A percentile compares a stretch with the other conserved stretches of the same genome.
Evolutionary conservation across 2,329 filamentous ascomycete species (phyloP).

Genomic region (Colletotrichum chrysophilum): DNA sequence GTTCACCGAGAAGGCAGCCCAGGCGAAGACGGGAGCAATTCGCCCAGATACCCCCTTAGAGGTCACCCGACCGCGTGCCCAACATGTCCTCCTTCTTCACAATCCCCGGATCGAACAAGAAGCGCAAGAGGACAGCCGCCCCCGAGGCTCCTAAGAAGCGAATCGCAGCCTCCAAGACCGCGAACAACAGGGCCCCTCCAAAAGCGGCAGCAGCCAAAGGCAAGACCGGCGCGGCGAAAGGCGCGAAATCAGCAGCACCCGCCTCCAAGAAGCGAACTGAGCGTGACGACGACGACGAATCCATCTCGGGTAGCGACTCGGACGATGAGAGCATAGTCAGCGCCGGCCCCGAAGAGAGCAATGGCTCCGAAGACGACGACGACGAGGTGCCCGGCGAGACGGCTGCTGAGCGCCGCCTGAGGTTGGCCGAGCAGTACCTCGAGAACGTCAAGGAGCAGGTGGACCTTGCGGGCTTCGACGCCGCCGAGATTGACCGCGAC

Average conservation of each 20-base stretch:
- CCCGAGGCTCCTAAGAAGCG: conserved; percentile 65
- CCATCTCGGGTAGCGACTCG: conserved; percentile 84
- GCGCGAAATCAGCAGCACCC: conserved; percentile 32
- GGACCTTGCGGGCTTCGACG: conserved; percentile 88
- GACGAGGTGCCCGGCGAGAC: conserved; percentile 74
- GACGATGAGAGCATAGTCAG: conserved; percentile 60
- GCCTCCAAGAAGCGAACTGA: conserved; percentile 52
- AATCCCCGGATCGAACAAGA: conserved; percentile 82
- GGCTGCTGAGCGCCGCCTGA: conserved; percentile 83
- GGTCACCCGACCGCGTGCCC: conserved; percentile 25
- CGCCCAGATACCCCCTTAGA: conserved; percentile 12
- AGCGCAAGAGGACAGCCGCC: conserved; percentile 76
- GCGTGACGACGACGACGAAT: conserved; percentile 60
- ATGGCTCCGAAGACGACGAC: conserved; percentile 65
- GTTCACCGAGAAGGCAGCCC: background rate
- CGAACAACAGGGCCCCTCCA: conserved; percentile 42
- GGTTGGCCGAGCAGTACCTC: conserved; percentile 90
- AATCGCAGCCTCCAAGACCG: conserved; percentile 51
- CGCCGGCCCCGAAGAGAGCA: conserved; percentile 49
- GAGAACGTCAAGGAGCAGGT: conserved; percentile 87
- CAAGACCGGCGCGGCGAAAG: conserved; percentile 6
- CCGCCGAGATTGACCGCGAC: conserved; percentile 90
- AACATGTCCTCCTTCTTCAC: conserved; percentile 97
- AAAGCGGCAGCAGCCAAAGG: conserved; percentile 37
- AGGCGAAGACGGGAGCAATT: conserved; percentile 31